These are phyloP conservation scores for Penicillium manginii DNA, from an alignment of 495 filamentous ascomycete species.

Conservation along the genomic window DNA sequence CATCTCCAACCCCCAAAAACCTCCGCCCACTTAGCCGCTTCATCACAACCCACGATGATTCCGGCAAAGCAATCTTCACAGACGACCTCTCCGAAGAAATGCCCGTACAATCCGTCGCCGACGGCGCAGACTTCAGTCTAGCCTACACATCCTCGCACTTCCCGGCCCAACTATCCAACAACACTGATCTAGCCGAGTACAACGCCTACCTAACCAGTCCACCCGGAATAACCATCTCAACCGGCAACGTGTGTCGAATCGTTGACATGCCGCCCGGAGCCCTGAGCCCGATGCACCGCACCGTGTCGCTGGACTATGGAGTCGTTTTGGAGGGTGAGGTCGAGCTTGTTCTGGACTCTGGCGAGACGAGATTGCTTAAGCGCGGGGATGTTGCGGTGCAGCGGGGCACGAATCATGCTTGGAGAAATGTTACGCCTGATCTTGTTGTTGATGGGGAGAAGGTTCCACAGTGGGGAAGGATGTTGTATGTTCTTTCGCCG, in stretches of 20 bases:
- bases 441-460: conserved; percentile 15
- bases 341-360: conserved; percentile 73
- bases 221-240: conserved; percentile 53
- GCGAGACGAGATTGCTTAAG: conserved; percentile 62
- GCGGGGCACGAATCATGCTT: conserved; percentile 52
- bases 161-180: conserved; percentile 54
- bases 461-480: conserved; percentile 49
- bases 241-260: conserved; percentile 54
- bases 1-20: conserved; percentile 23
- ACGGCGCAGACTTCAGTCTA: conserved; percentile 35
- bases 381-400: conserved; percentile 73
- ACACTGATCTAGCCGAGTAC: conserved; percentile 50
- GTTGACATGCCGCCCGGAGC: conserved; percentile 66
- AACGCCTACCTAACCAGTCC: conserved; percentile 39
- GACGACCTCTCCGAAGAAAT: conserved; percentile 25
- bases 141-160: conserved; percentile 56
- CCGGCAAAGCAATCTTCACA: conserved; percentile 40
- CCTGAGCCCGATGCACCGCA: conserved; percentile 71
- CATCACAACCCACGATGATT: conserved; percentile 43
- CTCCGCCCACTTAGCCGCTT: conserved; percentile 42
- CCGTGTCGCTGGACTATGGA: conserved; percentile 72
- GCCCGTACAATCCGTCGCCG: conserved; percentile 26
- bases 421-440: conserved; percentile 42
- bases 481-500: conserved; percentile 60
- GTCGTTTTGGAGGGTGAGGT: conserved; percentile 73